Base-by-base conservation (phyloP, 768 basidiomycete species). In the Thelephora aurantiotincta region DNA sequence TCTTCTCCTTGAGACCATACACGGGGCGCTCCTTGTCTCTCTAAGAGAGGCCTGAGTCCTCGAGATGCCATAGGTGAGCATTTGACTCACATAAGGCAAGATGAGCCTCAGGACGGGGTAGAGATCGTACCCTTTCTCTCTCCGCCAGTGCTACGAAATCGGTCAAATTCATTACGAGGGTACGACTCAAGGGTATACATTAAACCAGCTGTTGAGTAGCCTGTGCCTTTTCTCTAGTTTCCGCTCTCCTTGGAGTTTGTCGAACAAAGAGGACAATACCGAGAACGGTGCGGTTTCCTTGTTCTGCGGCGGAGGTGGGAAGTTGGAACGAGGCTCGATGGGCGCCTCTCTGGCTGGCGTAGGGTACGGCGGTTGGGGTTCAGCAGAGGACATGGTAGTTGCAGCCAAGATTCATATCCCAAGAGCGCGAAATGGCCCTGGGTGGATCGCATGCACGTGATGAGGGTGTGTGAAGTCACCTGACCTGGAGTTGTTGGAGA, bases 1-100 rank as follows among this genome's bases (percentile, higher is more conserved):
- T 87, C 65, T 85, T 86, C 68, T 99, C 96, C 61, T 99, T 99
- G 54, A 96, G 63, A 12, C 91, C 88, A 62, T 98, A 99, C 0
- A 92, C 81, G 0, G 88, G 76, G 46, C 96, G 79, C 52, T 97
- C 90, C 33, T 83, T 75, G 60, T 98, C 96, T 76, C 96, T 88
- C 91, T 98, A 61, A 18, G 44, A 44, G 26, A 1, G 33, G 45
- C 58, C 46, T 52, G 47, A 34, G 33, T 12, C 23, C 11, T 2
- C 22, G 5, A 11, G 12, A 1, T 2, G 19, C 33, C 19, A 41
- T 33, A 12, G 35, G 3, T 35, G 2, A 48, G 20, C 26, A 14
- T 22, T 1, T 18, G 20, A 62, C 64, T 49, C 63, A 74, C 89
- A 72, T 96, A 93, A 5, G 96, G 96, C 35, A 99, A 69, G 45